Conservation (phyloP, 176 grass and related monocot genomes). For the Zizania latifolia region DNA sequence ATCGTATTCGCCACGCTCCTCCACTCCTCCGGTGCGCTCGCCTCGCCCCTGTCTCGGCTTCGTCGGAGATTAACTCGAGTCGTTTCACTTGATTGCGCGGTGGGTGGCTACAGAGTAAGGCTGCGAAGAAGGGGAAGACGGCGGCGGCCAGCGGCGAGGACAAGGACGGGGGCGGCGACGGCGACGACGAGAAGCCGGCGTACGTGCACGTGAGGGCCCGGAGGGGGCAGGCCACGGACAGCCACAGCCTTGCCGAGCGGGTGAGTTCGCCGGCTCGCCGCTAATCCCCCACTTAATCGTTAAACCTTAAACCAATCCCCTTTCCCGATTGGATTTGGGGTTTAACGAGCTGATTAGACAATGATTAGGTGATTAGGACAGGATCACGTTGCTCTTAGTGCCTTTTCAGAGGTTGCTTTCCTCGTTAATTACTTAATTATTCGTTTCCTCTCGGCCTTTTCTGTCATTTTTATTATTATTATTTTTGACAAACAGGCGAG, state of each 20-base stretch:
- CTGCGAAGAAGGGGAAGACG: conserved; percentile 56
- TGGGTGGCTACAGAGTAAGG: conserved; percentile 24
- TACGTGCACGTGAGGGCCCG: conserved; percentile 81
- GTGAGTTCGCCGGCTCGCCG: conserved; percentile 30
- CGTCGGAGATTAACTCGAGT: not conserved
- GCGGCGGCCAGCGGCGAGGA: conserved; percentile 24
- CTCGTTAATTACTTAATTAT: conserved; percentile 25
- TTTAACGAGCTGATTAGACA: conserved; percentile 7
- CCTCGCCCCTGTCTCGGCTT: not conserved
- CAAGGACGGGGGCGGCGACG: conserved; percentile 16
- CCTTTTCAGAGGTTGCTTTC: conserved; percentile 29
- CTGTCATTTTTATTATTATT: not conserved
- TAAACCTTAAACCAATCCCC: not conserved
- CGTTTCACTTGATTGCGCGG: not conserved
- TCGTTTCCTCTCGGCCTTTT: not conserved
- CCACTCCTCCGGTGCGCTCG: not conserved
- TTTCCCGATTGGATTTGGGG: not conserved
- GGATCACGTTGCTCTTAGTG: not conserved
- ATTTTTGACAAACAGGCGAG: conserved; percentile 41
- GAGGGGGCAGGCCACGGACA: conserved; percentile 74
- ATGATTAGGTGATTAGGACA: conserved; percentile 51
- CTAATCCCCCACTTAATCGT: not conserved
- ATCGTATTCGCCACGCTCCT: not conserved
- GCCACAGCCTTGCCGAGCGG: conserved; percentile 83
- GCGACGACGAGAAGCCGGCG: conserved; percentile 53